Evolutionary conservation across 305 asterid genomes (phyloP), one percentile per base, ranked within the genome.

Genomic region (Petunia hybrid): DNA sequence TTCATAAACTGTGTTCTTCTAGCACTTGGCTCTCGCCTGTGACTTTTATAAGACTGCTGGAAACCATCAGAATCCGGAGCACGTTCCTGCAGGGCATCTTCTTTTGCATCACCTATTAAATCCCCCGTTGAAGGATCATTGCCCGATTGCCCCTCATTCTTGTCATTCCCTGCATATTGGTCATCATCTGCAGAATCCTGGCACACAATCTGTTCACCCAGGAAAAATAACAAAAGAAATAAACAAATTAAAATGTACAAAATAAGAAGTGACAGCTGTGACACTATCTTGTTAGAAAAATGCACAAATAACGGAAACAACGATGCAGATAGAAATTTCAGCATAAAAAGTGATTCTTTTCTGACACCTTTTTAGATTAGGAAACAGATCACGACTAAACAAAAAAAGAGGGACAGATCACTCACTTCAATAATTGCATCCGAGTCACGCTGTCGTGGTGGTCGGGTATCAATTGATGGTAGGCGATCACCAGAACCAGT

Each of bases 391-490:
- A 22, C 31, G 31, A 22, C 31, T 22, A 22, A 22, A 22, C 31
- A 22, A 22, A 22, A 22, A 22, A 61, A 43, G 60, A 46, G 64
- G 82, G 82, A 76, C 78, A 74, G 62, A 81, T 38, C 45, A 81
- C 82, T 84, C 74, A 92, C 99, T 93, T 92, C 98, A 64, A 96
- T 96, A 82, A 96, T 87, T 64, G 92, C 91, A 89, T 96, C 99
- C 1, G 85, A 78, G 85, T 96, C 99, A 68, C 92, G 97, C 80
- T 90, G 83, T 53, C 99, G 91, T 60, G 92, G 93, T 77, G 97
- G 98, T 83, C 99, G 89, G 78, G 97, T 89, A 83, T 96, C 99
- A 80, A 87, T 84, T 14, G 99, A 94, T 78, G 99, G 98, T 56
- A 84, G 89, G 79, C 99, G 98, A 39, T 96, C 99, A 45, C 91